phyloP scores from a whole-genome alignment of 768 basidiomycete species.

The Boletus reticuloceps region DNA sequence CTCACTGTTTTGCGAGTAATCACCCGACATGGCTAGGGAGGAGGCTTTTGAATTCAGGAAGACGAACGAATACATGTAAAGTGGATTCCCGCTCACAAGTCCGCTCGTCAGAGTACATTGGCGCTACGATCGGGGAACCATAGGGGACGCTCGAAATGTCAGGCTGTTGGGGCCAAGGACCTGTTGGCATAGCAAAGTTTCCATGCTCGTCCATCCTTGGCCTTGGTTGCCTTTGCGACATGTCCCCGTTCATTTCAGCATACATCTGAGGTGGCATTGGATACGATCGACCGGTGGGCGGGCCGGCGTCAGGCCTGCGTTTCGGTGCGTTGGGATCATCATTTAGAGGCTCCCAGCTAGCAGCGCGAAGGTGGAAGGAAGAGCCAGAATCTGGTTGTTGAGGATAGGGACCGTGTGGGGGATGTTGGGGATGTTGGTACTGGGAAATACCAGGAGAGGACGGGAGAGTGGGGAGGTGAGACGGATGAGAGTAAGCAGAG shows the following conservation, averaged over 20 bases:
- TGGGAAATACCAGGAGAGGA: constrained; percentile 23
- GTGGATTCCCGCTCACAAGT: constrained; percentile 40
- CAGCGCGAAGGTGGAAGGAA: constrained; percentile 58
- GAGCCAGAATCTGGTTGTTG: constrained; percentile 29
- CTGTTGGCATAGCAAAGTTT: constrained; percentile 27
- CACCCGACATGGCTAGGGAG: constrained; percentile 40
- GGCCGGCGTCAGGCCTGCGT: constrained; percentile 34
- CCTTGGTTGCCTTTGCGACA: constrained; percentile 26
- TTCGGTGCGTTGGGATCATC: constrained; percentile 37
- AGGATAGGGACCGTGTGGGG: constrained; percentile 26
- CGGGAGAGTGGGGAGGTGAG: constrained; percentile 28
- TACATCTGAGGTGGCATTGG: constrained; percentile 34
- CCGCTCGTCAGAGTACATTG: constrained; percentile 58
- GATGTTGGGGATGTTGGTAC: constrained; percentile 29
- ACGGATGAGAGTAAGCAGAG: constrained; percentile 31
- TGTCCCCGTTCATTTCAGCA: constrained; percentile 33
- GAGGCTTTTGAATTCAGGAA: constrained; percentile 18
- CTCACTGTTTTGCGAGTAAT: constrained; percentile 43
- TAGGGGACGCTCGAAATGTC: constrained; percentile 39
- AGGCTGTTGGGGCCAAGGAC: constrained; percentile 34
- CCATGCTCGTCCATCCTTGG: constrained; percentile 33
- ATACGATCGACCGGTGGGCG: constrained; percentile 33
- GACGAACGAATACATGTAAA: constrained; percentile 6
- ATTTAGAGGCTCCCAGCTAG: constrained; percentile 49
- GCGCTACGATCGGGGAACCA: constrained; percentile 40